A percentile compares a stretch with the other conserved stretches of the same genome.
Conservation (phyloP, 805 yeast species). For the Priceomyces medius region DNA sequence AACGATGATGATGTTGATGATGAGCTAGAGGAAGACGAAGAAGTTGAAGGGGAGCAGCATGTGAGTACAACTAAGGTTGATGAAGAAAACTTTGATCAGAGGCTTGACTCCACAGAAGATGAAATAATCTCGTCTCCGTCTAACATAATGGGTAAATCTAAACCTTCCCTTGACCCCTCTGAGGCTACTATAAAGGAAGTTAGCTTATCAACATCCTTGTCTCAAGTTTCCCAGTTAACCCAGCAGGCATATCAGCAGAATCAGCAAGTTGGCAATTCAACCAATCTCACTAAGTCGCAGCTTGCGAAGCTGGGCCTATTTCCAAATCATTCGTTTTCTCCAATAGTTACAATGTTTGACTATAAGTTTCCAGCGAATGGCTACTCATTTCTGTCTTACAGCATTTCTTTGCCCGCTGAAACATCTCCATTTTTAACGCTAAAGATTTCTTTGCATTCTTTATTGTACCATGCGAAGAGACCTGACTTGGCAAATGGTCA, state of each 20-base stretch:
- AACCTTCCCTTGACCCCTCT: slow-evolving; percentile 23
- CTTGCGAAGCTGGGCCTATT: slow-evolving; percentile 27
- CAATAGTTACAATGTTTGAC: slow-evolving; percentile 34
- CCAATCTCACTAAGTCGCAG: slow-evolving; percentile 25
- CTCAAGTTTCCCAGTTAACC: slow-evolving; percentile 11
- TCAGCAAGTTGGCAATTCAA: slow-evolving; percentile 4
- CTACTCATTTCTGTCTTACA: slow-evolving; percentile 37
- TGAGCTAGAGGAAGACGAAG: slow-evolving; percentile 11
- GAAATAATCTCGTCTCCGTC: slow-evolving; percentile 7
- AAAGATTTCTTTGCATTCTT: slow-evolving; percentile 34
- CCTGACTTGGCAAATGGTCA: slow-evolving; percentile 34
- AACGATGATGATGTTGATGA: slow-evolving; percentile 12
- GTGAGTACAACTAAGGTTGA: too few relatives aligned
- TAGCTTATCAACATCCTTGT: slow-evolving; percentile 31
- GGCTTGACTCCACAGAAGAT: slow-evolving; percentile 10
- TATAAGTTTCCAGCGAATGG: slow-evolving; percentile 40
- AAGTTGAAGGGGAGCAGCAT: slow-evolving; percentile 14
- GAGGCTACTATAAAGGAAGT: slow-evolving; percentile 39
- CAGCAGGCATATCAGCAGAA: slow-evolving; percentile 15
- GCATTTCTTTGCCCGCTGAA: slow-evolving; percentile 38
- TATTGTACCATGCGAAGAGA: slow-evolving; percentile 30
- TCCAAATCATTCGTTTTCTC: slow-evolving; percentile 27
- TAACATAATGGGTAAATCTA: slow-evolving; percentile 29
- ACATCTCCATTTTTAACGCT: slow-evolving; percentile 33
- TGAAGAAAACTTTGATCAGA: slow-evolving; percentile 7